These are phyloP conservation scores for Dictyostelium purpureum DNA, from an alignment of 78 protist genomes.

Conservation along the genomic window DNA sequence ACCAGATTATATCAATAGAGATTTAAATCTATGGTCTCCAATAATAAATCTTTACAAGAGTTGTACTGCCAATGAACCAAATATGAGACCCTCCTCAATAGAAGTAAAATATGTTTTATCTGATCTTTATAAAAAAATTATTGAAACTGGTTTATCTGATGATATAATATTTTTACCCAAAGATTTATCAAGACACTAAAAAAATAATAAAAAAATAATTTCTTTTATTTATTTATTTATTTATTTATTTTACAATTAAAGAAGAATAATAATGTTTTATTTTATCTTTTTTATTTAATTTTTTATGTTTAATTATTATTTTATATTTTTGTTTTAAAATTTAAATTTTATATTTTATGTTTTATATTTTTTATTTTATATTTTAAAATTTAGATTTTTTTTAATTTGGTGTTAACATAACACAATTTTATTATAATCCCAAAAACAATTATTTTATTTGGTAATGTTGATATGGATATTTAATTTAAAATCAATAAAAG, in stretches of 20 bases:
- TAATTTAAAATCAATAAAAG: no score
- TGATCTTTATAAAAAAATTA: neutral
- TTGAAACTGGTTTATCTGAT: neutral
- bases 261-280: neutral
- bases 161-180: neutral
- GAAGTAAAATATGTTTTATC: constrained; percentile 16
- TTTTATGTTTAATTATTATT: no score
- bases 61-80: constrained; percentile 3
- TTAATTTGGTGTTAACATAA: no score
- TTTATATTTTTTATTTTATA: no score
- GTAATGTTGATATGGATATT: no score
- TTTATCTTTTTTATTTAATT: neutral
- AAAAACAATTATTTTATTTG: no score
- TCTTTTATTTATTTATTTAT: no score
- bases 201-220: neutral
- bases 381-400: no score
- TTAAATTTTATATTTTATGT: no score
- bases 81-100: neutral
- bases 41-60: neutral
- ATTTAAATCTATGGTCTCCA: neutral
- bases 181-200: neutral
- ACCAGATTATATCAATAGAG: neutral
- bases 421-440: no score
- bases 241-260: no score
- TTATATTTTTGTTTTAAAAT: no score